phyloP scores from a whole-genome alignment of 805 yeast species.

The Saccharomycopsis selenospora region DNA sequence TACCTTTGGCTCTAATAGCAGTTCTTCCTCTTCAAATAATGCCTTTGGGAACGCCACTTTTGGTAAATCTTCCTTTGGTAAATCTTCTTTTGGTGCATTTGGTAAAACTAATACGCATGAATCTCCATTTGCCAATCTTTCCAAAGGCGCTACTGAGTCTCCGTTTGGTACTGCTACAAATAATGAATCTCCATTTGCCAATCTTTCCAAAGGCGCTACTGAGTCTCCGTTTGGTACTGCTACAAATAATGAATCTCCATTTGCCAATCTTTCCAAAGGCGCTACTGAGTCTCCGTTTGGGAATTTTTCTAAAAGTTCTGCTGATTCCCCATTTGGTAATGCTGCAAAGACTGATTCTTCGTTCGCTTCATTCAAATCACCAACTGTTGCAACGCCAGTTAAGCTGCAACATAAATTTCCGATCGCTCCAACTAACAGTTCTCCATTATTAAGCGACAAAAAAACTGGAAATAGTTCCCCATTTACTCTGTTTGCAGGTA shows the following conservation, averaged over 20 bases:
- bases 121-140: neutral
- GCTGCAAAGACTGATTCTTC: neutral
- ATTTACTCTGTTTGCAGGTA: too few species aligned
- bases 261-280: neutral
- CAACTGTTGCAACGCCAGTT: too few species aligned
- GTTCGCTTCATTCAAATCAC: too few species aligned
- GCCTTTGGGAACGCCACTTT: neutral
- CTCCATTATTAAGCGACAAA: too few species aligned
- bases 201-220: neutral
- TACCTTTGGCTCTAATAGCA: neutral
- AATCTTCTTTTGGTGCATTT: too few species aligned
- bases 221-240: neutral
- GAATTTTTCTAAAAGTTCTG: neutral
- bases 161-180: neutral
- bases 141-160: neutral
- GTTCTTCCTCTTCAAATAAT: neutral
- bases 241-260: neutral
- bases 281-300: neutral
- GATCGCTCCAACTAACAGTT: too few species aligned
- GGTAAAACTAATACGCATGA: too few species aligned
- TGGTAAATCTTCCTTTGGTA: too few species aligned
- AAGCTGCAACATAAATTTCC: too few species aligned
- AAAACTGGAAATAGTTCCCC: too few species aligned
- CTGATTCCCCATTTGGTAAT: neutral
- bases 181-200: neutral